Evolutionary conservation across 352 stramenopile species (phyloP).

Genomic region (Phytophthora brassicae): DNA sequence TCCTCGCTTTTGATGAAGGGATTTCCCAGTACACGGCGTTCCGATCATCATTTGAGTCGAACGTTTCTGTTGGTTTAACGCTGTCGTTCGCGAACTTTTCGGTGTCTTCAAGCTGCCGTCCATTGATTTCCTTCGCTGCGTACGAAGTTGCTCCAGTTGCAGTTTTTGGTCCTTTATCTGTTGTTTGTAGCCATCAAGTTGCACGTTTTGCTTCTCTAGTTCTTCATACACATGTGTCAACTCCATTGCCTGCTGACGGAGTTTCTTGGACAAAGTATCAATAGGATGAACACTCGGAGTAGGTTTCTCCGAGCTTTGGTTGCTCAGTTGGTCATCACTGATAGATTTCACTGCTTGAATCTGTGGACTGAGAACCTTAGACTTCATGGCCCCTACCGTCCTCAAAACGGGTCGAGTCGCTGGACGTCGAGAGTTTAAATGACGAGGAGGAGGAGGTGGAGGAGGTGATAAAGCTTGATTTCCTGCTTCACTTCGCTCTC

Average conservation of each 20-base stretch:
- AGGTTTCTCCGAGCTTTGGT: slow-evolving; percentile 15
- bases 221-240: slow-evolving; percentile 73
- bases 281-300: slow-evolving; percentile 48
- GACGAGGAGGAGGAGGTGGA: slow-evolving; percentile 17
- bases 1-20: slow-evolving; percentile 31
- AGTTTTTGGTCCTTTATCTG: slow-evolving; percentile 47
- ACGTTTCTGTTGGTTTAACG: slow-evolving; percentile 27
- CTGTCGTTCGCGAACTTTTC: neutral
- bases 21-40: slow-evolving; percentile 21
- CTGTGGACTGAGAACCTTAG: slow-evolving; percentile 4
- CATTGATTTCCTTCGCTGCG: slow-evolving; percentile 21
- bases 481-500: slow-evolving; percentile 2
- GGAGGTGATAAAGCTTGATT: slow-evolving; percentile 26
- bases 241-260: slow-evolving; percentile 68
- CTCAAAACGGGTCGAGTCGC: no score
- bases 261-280: slow-evolving; percentile 72
- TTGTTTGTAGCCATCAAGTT: slow-evolving; percentile 38
- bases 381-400: neutral
- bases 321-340: slow-evolving; percentile 1
- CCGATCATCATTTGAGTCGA: slow-evolving; percentile 33
- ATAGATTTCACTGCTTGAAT: neutral
- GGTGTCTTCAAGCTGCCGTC: slow-evolving; percentile 3
- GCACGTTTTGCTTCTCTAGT: slow-evolving; percentile 55
- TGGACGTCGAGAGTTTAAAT: slow-evolving; percentile 4
- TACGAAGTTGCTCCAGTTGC: slow-evolving; percentile 44